Percentiles rank a stretch among this genome's conserved stretches.
phyloP scores from a whole-genome alignment of 768 basidiomycete species.

The Kwoniella sp. region DNA sequence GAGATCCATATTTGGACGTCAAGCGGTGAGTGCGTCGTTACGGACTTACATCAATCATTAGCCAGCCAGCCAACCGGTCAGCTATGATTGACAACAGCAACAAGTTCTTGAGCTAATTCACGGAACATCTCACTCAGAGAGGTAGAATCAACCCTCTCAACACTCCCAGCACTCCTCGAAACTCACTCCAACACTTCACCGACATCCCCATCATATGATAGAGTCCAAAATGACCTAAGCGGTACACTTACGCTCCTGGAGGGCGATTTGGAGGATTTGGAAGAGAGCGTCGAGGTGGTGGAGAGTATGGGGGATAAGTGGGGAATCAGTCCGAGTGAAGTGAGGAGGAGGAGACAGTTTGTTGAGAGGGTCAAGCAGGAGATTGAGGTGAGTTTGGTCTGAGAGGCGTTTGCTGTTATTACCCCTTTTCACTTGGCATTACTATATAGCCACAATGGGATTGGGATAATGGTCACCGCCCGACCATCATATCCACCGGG shows the following conservation, averaged over 20 bases:
- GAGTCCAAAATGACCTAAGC: constrained; percentile 63
- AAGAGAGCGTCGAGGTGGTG: constrained; percentile 88
- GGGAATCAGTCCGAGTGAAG: constrained; percentile 76
- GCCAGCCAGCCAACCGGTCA: too few species aligned
- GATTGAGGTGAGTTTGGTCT: constrained; percentile 67
- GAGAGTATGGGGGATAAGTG: constrained; percentile 85
- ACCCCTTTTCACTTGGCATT: too few species aligned
- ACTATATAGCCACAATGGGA: too few species aligned
- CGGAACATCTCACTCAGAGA: constrained; percentile 24
- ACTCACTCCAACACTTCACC: constrained; percentile 17
- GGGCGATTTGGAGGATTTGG: constrained; percentile 87
- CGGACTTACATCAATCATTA: too few species aligned
- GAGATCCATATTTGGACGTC: constrained; percentile 51
- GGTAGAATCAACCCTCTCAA: constrained; percentile 37
- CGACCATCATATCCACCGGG: too few species aligned
- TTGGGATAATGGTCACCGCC: too few species aligned
- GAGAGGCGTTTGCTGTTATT: too few species aligned
- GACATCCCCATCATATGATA: constrained; percentile 23
- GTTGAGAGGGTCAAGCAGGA: constrained; percentile 72
- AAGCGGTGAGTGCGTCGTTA: constrained; percentile 42
- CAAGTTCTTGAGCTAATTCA: too few species aligned
- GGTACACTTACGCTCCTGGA: constrained; percentile 76
- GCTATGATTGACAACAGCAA: too few species aligned
- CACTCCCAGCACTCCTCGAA: constrained; percentile 25
- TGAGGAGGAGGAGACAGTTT: constrained; percentile 72